Evolutionary conservation across 2,329 filamentous ascomycete genomes (phyloP).

Genomic region (Dactylella cylindrospora): DNA sequence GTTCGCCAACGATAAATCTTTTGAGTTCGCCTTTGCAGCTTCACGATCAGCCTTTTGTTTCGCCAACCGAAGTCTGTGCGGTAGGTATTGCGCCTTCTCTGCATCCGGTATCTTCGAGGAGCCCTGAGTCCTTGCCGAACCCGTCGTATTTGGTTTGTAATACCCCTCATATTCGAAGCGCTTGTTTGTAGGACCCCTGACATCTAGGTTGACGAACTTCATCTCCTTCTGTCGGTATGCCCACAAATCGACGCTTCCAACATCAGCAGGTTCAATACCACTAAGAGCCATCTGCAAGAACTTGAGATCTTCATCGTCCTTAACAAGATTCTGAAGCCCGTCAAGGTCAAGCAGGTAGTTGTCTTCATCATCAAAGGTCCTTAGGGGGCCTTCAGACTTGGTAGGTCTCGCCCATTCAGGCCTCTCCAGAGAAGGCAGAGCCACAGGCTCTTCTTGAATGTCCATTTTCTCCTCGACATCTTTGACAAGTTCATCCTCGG

Average conservation of each 20-base stretch:
- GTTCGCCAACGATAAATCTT: slow-evolving; percentile 52
- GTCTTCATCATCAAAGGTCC: slow-evolving; percentile 68
- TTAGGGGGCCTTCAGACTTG: slow-evolving; percentile 61
- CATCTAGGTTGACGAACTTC: slow-evolving; percentile 66
- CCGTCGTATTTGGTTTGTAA: slow-evolving; percentile 83
- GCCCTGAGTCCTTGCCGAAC: slow-evolving; percentile 86
- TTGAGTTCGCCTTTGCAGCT: slow-evolving; percentile 66
- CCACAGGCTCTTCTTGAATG: slow-evolving; percentile 52
- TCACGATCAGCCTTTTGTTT: slow-evolving; percentile 90
- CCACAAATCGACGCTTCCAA: slow-evolving; percentile 65
- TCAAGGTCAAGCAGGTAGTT: slow-evolving; percentile 67
- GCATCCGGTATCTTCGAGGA: slow-evolving; percentile 94
- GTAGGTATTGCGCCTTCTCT: slow-evolving; percentile 96
- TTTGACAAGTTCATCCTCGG: slow-evolving; percentile 49
- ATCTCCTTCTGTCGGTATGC: slow-evolving; percentile 72
- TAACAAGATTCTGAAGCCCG: slow-evolving; percentile 68
- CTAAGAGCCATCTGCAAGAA: slow-evolving; percentile 60
- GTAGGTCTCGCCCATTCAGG: slow-evolving; percentile 54
- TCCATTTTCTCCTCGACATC: slow-evolving; percentile 50
- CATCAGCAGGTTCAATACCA: slow-evolving; percentile 55
- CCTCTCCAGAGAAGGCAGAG: slow-evolving; percentile 39
- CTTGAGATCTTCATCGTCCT: slow-evolving; percentile 67
- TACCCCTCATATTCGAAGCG: slow-evolving; percentile 59
- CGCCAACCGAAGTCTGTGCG: slow-evolving; percentile 94
- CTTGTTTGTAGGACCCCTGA: slow-evolving; percentile 46